Conservation (phyloP, 2,329 filamentous ascomycete species). For the Dactylellina parvicollis region DNA sequence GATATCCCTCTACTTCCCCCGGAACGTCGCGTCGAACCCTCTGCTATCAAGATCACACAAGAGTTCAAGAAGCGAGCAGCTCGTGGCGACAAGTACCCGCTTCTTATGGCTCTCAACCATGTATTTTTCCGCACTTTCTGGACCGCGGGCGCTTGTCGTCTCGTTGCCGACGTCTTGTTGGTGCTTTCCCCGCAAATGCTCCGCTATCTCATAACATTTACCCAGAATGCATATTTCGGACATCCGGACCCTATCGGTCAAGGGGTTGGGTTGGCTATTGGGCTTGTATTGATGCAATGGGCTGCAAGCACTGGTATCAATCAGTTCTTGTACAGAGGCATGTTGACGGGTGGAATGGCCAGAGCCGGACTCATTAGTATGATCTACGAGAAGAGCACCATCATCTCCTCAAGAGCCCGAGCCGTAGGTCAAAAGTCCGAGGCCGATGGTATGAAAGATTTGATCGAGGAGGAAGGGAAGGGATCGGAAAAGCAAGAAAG, state of each 20-base stretch:
- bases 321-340: constrained; percentile 95
- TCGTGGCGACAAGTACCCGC: constrained; percentile 76
- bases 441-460: constrained; percentile 73
- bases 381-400: constrained; percentile 90
- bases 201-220: constrained; percentile 83
- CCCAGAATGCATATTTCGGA: constrained; percentile 75
- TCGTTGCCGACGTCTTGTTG: constrained; percentile 81
- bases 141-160: constrained; percentile 84
- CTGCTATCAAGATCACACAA: constrained; percentile 76
- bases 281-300: constrained; percentile 89
- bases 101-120: constrained; percentile 86
- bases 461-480: constrained; percentile 66
- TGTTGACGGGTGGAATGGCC: constrained; percentile 95
- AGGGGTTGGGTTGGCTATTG: constrained; percentile 87
- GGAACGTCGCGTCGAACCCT: constrained; percentile 81
- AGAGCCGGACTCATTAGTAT: constrained; percentile 88
- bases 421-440: constrained; percentile 85
- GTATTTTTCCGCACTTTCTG: constrained; percentile 87
- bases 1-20: constrained; percentile 94
- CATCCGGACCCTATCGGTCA: constrained; percentile 78
- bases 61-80: constrained; percentile 80
- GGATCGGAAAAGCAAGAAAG: constrained; percentile 62
- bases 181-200: constrained; percentile 93
- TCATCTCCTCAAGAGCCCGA: constrained; percentile 89
- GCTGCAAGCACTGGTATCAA: constrained; percentile 89